Evolutionary conservation across 352 stramenopile genomes (phyloP).

Genomic region (Phytopythium delawarense): DNA sequence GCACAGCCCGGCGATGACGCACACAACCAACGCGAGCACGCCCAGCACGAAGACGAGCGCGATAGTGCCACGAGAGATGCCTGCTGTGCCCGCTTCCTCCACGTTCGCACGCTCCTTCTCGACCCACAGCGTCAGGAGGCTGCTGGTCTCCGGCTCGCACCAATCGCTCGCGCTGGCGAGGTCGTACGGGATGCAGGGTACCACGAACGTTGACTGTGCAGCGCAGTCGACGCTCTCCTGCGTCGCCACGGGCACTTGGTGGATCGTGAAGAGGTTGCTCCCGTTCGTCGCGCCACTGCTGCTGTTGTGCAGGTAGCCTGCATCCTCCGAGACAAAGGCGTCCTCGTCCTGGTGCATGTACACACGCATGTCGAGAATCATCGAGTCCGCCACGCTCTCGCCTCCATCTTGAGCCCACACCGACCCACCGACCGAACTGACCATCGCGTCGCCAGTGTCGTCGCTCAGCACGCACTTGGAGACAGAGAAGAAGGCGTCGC

Average conservation of each 20-base stretch:
- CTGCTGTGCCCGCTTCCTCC: not conserved
- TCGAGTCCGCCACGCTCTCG: conserved; percentile 18
- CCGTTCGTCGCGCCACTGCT: not conserved
- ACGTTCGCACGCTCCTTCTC: conserved; percentile 17
- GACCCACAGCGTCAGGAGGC: conserved; percentile 42
- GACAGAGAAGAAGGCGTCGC: conserved; percentile 11
- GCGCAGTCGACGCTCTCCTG: conserved; percentile 23
- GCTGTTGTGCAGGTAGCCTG: not conserved
- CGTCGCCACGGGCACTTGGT: conserved; percentile 19
- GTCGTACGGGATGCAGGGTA: conserved; percentile 28
- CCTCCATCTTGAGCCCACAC: conserved; percentile 25
- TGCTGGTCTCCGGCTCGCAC: conserved; percentile 28
- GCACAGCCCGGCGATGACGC: conserved; percentile 15
- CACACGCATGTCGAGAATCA: conserved; percentile 28
- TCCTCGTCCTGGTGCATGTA: conserved; percentile 20
- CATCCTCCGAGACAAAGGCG: not conserved
- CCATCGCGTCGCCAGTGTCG: conserved; percentile 15
- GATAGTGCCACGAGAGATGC: conserved; percentile 15
- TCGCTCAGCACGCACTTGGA: conserved; percentile 32
- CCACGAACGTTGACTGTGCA: conserved; percentile 31
- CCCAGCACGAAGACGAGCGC: conserved; percentile 23
- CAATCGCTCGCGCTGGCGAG: conserved; percentile 13
- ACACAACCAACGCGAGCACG: conserved; percentile 11
- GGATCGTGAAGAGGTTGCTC: conserved; percentile 42
- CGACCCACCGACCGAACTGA: conserved; percentile 13